Evolutionary conservation across 306 rosid genomes (phyloP), one percentile per base, ranked within the genome.

Genomic region (Vigna hirtella): DNA sequence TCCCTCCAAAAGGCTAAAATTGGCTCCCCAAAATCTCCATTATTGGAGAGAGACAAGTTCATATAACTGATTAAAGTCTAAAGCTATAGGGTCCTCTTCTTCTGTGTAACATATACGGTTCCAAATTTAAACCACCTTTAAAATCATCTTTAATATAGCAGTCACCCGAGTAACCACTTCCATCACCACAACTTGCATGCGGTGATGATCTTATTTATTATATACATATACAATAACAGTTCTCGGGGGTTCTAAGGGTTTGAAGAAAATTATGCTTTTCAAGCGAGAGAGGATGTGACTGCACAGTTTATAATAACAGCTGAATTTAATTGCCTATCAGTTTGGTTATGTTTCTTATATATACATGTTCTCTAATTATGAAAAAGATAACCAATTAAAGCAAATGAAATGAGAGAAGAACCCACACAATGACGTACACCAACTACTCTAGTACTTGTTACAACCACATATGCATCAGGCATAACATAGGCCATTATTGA

Each of bases 1-100:
- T 89, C 89, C 81, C 28, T 85, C 87, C 91, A 89, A 85, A 85
- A 85, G 82, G 80, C 89, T 70, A 28, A 83, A 73, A 78, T 85
- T 90, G 89, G 88, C 79, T 82, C 75, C 78, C 66, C 66, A 28
- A 66, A 26, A 40, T 81, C 67, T 83, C 58, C 40, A 90, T 86
- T 85, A 88, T 90, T 90, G 87, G 86, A 73, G 83, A 73, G 87
- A 82, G 82, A 12, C 5, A 12, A 12, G 16, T 45, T 20, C 32
- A 30, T 43, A 40, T 45, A 42, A 7, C 24, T 70, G 12, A 49
- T 65, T 65, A 43, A 34, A 22, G 52, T 64, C 71, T 36, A 55
- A 70, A 14, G 45, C 49, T 73, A 30, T 30, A 47, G 77, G 82
- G 77, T 77, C 72, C 55, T 61, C 64, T 43, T 52, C 10, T 53